Base-by-base conservation (phyloP, 2,329 filamentous ascomycete species). In the Pyricularia sp. region DNA sequence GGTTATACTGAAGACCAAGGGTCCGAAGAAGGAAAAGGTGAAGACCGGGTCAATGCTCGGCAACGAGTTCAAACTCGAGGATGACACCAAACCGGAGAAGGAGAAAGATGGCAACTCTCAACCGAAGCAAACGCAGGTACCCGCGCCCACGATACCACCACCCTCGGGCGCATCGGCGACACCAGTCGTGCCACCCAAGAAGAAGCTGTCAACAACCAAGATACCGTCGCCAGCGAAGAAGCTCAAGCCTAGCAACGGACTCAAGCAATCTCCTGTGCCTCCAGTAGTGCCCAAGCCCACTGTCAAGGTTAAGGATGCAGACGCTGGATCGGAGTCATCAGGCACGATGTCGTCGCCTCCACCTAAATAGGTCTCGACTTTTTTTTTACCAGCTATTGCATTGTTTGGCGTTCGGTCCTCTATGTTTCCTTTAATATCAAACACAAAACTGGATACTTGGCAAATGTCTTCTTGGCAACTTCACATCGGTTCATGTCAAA, bases 281-380 rank as follows among this genome's bases (percentile, higher is more conserved):
- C 81, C 84, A 4, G 79, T 77, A n/a, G 75, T 82, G 30, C 82
- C 83, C 26, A 85, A 84, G 73, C 82, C 70, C 82, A 82, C 23
- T 80, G 81, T 64, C 79, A 82, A 64, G 80, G 80, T 23, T 2
- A 68, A 68, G 28, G 59, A 68, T 4, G n/a, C 66, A 14, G 85
- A 86, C 65, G 81, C 78, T 61, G 83, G 83, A 71, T 86, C 85
- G 20, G 86, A 88, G 73, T 86, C 85, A 59, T 86, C 85, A 0
- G 86, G 82, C 23, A 84, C 84, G 0, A 75, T 86, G 70, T 87
- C 85, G 0, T 87, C 85, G 20, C 85, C 85, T 23, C 83, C 83
- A 23, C 59, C 59, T 14, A 63, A 63, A 28, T 63, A 63, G 59
- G 25, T 20, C 42, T 55, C 7, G 42, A n/a, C 59, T 25, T 28